Percentiles rank a stretch among this genome's conserved stretches.
Conservation (phyloP, 2,329 filamentous ascomycete species). For the Penicillium sp. region DNA sequence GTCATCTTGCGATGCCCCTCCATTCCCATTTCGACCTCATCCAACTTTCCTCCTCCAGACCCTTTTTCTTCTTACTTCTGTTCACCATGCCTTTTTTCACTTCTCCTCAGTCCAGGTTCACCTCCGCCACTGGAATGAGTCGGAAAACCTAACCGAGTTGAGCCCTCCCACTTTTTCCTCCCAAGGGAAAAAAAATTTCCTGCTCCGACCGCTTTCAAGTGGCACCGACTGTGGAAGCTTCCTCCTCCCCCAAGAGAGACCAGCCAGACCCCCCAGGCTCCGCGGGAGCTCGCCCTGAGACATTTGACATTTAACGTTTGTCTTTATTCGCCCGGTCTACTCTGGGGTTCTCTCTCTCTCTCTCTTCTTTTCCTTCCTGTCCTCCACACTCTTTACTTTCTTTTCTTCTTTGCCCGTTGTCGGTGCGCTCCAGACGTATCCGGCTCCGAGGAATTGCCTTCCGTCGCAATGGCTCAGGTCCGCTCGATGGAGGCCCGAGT, state of each 20-base stretch:
- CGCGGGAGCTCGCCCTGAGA: constrained; percentile 26
- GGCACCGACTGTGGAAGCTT: constrained; percentile 16
- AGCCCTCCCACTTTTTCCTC: constrained; percentile 14
- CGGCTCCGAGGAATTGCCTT: constrained; percentile 10
- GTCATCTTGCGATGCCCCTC: constrained; percentile 31
- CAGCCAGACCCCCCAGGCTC: constrained; percentile 19
- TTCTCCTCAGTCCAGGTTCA: constrained; percentile 40
- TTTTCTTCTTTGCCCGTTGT: constrained; percentile 6
- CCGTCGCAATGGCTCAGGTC: constrained; percentile 44
- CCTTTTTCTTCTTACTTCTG: constrained; percentile 28
- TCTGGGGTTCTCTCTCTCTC: constrained; percentile 15
- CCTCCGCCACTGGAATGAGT: constrained; percentile 52
- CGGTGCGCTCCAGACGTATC: not conserved
- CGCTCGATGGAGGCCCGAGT: constrained; percentile 53
- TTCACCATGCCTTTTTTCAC: constrained; percentile 43
- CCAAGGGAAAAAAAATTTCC: constrained; percentile 32
- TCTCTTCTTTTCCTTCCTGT: not conserved
- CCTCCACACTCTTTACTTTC: constrained; percentile 14
- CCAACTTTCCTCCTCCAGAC: constrained; percentile 24
- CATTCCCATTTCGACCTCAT: constrained; percentile 22
- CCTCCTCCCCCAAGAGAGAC: constrained; percentile 13
- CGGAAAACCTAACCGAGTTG: constrained; percentile 39
- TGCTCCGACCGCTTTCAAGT: constrained; percentile 35
- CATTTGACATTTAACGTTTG: too few relatives aligned
- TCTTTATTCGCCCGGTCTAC: too few relatives aligned